phyloP scores from a whole-genome alignment of 2,329 filamentous ascomycete genomes.

The Plenodomus lindquistii region DNA sequence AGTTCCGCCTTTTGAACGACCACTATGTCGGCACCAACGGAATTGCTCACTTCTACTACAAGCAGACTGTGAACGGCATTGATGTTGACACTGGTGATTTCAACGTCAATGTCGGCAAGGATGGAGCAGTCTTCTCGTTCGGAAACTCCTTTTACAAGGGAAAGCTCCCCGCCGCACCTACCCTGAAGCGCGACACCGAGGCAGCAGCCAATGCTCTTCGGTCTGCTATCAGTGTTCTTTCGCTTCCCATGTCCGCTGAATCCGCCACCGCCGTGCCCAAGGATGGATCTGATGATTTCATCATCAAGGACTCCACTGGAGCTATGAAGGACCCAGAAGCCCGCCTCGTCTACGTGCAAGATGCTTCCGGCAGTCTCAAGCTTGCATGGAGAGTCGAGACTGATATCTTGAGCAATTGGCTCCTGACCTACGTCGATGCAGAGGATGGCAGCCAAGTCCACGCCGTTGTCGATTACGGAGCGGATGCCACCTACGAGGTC shows the following conservation, averaged over 20 bases:
- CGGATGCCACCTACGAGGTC: slow-evolving; percentile 60
- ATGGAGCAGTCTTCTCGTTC: slow-evolving; percentile 62
- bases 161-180: slow-evolving; percentile 43
- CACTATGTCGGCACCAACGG: slow-evolving; percentile 61
- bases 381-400: slow-evolving; percentile 64
- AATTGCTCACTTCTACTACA: slow-evolving; percentile 62
- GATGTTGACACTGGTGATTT: slow-evolving; percentile 66
- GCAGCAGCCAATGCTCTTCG: slow-evolving; percentile 52
- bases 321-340: slow-evolving; percentile 58
- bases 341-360: slow-evolving; percentile 59
- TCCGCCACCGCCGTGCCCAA: slow-evolving; percentile 47
- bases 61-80: slow-evolving; percentile 61
- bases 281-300: slow-evolving; percentile 45
- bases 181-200: slow-evolving; percentile 49
- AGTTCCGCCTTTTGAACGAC: slow-evolving; percentile 58
- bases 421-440: slow-evolving; percentile 63
- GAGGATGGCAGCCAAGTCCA: slow-evolving; percentile 52
- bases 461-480: slow-evolving; percentile 61
- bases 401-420: slow-evolving; percentile 60
- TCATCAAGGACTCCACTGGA: slow-evolving; percentile 55
- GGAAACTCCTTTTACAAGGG: slow-evolving; percentile 57
- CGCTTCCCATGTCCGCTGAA: slow-evolving; percentile 49
- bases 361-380: slow-evolving; percentile 52
- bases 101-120: slow-evolving; percentile 60
- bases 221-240: slow-evolving; percentile 45